A percentile compares a stretch with the other conserved stretches of the same genome.
These are phyloP conservation scores for Suillus plorans DNA, from an alignment of 768 basidiomycete genomes.

Conservation along the genomic window DNA sequence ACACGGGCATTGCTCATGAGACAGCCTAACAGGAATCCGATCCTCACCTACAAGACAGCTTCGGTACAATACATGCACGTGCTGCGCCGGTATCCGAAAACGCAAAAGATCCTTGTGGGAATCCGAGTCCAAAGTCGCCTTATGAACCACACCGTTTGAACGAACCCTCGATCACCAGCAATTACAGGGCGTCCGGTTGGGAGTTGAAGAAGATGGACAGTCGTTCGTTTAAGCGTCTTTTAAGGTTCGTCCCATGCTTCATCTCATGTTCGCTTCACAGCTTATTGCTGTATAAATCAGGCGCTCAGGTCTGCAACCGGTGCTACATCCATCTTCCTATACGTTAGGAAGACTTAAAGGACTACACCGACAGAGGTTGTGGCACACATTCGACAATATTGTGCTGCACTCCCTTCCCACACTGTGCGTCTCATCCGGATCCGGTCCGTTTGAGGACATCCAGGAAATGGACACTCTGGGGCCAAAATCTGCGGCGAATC, in stretches of 20 bases:
- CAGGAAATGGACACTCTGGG: too few relatives aligned
- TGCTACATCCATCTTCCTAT: not conserved
- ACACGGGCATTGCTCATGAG: not conserved
- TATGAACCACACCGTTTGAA: too few relatives aligned
- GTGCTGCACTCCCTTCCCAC: not conserved
- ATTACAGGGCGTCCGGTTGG: not conserved
- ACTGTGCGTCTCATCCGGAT: too few relatives aligned
- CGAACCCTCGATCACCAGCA: not conserved
- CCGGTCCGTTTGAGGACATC: too few relatives aligned
- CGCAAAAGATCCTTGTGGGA: too few relatives aligned
- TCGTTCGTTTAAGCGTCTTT: not conserved
- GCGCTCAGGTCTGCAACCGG: too few relatives aligned
- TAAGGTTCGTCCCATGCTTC: not conserved
- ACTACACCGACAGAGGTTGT: too few relatives aligned
- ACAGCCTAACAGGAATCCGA: not conserved
- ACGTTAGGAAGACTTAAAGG: too few relatives aligned
- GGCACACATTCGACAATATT: not conserved
- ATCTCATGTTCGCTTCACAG: not conserved
- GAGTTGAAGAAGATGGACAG: not conserved
- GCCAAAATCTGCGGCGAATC: too few relatives aligned
- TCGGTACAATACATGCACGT: not conserved
- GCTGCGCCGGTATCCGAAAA: not conserved
- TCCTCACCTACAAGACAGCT: not conserved
- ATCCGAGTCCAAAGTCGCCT: not conserved
- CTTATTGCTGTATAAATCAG: not conserved